Conservation (phyloP, 2,329 filamentous ascomycete genomes). For the Fusarium sp. region DNA sequence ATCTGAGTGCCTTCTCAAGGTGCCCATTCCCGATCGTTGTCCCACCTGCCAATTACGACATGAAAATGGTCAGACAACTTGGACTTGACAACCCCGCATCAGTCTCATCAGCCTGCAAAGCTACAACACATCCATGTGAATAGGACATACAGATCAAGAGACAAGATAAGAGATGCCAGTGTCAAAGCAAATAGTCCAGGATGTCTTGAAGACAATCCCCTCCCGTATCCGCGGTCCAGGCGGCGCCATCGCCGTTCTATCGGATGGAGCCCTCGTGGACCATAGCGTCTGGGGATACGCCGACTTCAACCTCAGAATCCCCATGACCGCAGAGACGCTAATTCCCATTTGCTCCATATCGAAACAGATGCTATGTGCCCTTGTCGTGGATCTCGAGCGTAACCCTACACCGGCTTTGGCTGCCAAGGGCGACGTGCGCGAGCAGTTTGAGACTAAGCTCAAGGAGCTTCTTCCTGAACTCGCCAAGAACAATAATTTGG, state of each 20-base stretch:
- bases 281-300: slow-evolving; percentile 36
- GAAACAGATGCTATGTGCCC: slow-evolving; percentile 37
- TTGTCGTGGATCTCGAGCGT: slow-evolving; percentile 29
- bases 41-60: slow-evolving; percentile 35
- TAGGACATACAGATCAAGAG: not conserved
- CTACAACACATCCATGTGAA: not conserved
- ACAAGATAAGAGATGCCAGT: slow-evolving; percentile 19
- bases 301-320: slow-evolving; percentile 33
- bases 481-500: slow-evolving; percentile 12
- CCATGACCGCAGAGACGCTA: slow-evolving; percentile 30
- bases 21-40: slow-evolving; percentile 10
- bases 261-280: slow-evolving; percentile 26
- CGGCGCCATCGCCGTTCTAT: slow-evolving; percentile 30
- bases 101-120: slow-evolving; percentile 1
- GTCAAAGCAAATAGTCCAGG: slow-evolving; percentile 21
- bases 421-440: slow-evolving; percentile 20
- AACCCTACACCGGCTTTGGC: slow-evolving; percentile 22
- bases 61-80: slow-evolving; percentile 6
- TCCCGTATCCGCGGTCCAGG: slow-evolving; percentile 36
- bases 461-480: slow-evolving; percentile 22
- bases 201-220: slow-evolving; percentile 20
- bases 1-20: not conserved
- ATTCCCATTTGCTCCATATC: slow-evolving; percentile 38
- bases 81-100: slow-evolving; percentile 25
- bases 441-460: slow-evolving; percentile 31